Evolutionary conservation across 371 early-diverging fungal genomes (phyloP).

Genomic region (Amoeboaphelidium protococcarum): DNA sequence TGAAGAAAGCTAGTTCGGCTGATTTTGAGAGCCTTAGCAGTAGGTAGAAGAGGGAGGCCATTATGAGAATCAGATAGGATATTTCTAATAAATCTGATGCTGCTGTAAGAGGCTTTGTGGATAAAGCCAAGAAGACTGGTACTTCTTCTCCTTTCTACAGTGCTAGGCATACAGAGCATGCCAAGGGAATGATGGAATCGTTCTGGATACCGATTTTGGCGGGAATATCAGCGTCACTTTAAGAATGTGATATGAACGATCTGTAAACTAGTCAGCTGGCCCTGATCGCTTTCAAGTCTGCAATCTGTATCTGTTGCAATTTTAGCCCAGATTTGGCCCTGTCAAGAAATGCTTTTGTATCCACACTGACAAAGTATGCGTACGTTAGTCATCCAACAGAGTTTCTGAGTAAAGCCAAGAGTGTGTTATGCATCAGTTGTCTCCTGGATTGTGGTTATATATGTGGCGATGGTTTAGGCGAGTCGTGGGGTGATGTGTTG

Average conservation of each 20-base stretch:
- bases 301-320: slow-evolving; percentile 43
- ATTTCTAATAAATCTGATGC: slow-evolving; percentile 2
- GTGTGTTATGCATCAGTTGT: slow-evolving; percentile 57
- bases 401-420: slow-evolving; percentile 35
- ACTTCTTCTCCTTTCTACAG: neutral
- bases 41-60: slow-evolving; percentile 2
- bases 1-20: neutral
- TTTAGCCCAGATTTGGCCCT: slow-evolving; percentile 45
- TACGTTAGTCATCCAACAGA: slow-evolving; percentile 47
- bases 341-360: slow-evolving; percentile 64
- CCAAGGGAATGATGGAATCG: slow-evolving; percentile 67
- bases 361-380: slow-evolving; percentile 61
- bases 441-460: slow-evolving; percentile 49
- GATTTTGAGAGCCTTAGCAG: neutral
- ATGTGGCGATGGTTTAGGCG: slow-evolving; percentile 52
- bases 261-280: slow-evolving; percentile 30
- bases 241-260: slow-evolving; percentile 43
- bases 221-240: slow-evolving; percentile 51
- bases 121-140: neutral
- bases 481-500: slow-evolving; percentile 66
- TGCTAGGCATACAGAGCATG: slow-evolving; percentile 47
- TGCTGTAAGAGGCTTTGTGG: neutral
- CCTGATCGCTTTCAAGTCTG: slow-evolving; percentile 50
- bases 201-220: slow-evolving; percentile 73
- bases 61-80: slow-evolving; percentile 1